These are phyloP conservation scores for Zangia roseola DNA, from an alignment of 768 basidiomycete genomes.

Conservation along the genomic window DNA sequence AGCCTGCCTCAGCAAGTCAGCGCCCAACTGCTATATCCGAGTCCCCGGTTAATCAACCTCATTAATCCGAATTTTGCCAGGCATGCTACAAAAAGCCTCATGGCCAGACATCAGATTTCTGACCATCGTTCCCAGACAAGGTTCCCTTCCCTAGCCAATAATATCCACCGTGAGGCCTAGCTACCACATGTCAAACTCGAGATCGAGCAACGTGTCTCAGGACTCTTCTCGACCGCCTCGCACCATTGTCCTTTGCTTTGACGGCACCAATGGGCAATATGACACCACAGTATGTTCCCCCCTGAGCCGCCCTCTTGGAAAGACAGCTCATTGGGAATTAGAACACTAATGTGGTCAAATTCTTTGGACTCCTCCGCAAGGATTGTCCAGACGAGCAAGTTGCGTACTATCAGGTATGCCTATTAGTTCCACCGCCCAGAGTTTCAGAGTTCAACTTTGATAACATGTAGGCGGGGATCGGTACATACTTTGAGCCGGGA, in stretches of 20 bases:
- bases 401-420: slow-evolving; percentile 67
- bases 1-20: no score
- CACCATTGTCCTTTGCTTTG: slow-evolving; percentile 65
- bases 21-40: neutral
- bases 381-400: slow-evolving; percentile 52
- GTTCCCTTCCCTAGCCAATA: neutral
- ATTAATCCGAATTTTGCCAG: neutral
- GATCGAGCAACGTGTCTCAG: neutral
- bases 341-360: slow-evolving; percentile 71
- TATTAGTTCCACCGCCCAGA: neutral
- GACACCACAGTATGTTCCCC: slow-evolving; percentile 39
- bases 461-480: slow-evolving; percentile 42
- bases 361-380: slow-evolving; percentile 68
- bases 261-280: slow-evolving; percentile 61
- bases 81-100: slow-evolving; percentile 5
- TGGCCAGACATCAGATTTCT: no score
- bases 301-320: neutral
- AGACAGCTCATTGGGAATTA: slow-evolving; percentile 14
- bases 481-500: slow-evolving; percentile 57
- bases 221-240: slow-evolving; percentile 28
- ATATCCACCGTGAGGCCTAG: neutral
- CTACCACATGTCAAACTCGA: slow-evolving; percentile 16
- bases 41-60: neutral
- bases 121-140: neutral
- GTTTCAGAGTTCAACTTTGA: neutral